Conservation (phyloP, 169 alveolate genomes). For the Cryptosporidium meleagridis region DNA sequence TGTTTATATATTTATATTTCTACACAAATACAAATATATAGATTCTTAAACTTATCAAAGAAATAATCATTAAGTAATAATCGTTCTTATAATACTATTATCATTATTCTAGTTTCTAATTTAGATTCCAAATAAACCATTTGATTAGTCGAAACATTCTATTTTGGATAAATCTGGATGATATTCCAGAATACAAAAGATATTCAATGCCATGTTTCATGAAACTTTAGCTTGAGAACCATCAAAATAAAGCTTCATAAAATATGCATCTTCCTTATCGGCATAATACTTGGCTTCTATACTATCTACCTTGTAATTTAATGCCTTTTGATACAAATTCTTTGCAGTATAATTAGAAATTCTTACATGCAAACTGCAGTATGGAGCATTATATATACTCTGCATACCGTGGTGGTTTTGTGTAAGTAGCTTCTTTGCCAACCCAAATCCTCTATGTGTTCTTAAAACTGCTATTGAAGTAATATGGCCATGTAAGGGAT, state of each 20-base stretch:
- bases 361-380: constrained; percentile 87
- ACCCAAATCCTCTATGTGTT: constrained; percentile 88
- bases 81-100: background rate
- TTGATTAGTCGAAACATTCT: background rate
- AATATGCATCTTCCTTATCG: constrained; percentile 90
- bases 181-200: background rate
- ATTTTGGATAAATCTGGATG: background rate
- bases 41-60: background rate
- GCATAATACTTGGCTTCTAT: constrained; percentile 88
- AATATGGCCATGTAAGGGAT: constrained; percentile 85
- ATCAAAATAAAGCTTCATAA: constrained; percentile 81
- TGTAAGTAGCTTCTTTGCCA: constrained; percentile 83
- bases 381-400: constrained; percentile 82
- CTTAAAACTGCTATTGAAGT: constrained; percentile 89
- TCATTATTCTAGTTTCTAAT: background rate
- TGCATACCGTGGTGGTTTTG: constrained; percentile 82
- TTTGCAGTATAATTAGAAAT: constrained; percentile 88
- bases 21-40: too few species aligned
- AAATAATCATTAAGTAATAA: background rate
- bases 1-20: background rate
- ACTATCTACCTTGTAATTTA: constrained; percentile 82
- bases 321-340: constrained; percentile 83
- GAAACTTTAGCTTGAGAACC: background rate
- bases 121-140: background rate
- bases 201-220: background rate